Conservation (phyloP, 257 asterid species). For the Solanum peruvianum region DNA sequence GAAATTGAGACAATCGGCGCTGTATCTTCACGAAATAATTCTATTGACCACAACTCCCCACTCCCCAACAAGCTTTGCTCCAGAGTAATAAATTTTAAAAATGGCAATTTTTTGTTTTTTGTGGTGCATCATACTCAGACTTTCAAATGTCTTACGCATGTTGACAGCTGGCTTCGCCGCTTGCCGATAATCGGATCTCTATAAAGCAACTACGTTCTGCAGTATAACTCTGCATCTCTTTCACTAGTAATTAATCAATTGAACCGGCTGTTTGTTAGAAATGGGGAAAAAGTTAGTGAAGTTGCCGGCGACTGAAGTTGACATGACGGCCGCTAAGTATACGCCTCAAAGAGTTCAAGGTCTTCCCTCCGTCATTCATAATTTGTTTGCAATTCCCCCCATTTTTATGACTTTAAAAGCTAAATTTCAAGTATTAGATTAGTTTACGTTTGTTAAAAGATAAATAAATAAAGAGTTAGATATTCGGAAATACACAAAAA, state of each 20-base stretch:
- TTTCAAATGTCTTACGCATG: background rate
- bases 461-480: background rate
- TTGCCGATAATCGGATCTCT: background rate
- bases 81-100: background rate
- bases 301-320: constrained; percentile 73
- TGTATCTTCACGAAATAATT: background rate
- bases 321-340: constrained; percentile 51
- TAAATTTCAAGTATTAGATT: background rate
- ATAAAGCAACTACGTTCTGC: background rate
- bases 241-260: background rate
- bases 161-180: background rate
- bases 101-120: background rate
- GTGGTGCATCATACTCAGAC: background rate
- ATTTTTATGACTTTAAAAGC: background rate
- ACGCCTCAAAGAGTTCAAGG: constrained; percentile 51
- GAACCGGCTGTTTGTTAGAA: background rate
- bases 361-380: background rate
- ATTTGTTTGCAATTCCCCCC: background rate
- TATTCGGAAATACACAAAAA: background rate
- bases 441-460: background rate
- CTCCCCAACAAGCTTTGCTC: background rate
- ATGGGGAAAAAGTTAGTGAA: constrained; percentile 75
- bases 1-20: background rate
- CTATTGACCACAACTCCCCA: background rate
- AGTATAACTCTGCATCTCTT: background rate